Conservation (phyloP, 495 filamentous ascomycete genomes). For the Pyronema omphalodes region DNA sequence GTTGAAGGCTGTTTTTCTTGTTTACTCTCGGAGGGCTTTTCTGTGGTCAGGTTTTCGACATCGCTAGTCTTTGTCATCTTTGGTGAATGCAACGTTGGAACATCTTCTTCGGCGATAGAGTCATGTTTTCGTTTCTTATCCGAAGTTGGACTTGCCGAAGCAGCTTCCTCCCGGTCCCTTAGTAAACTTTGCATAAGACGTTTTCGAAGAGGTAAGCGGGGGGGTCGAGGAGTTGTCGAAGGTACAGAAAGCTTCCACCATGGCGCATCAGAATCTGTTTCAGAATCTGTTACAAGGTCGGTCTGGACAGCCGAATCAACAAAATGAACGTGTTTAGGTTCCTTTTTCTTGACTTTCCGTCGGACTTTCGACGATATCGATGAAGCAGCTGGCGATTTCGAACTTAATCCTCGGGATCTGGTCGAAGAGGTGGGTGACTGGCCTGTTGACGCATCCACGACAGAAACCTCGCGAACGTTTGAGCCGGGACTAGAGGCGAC, state of each 20-base stretch:
- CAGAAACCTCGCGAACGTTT: not conserved
- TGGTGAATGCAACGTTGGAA: constrained; percentile 4
- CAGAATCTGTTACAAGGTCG: constrained; percentile 10
- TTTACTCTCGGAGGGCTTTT: too few species aligned
- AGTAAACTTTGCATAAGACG: constrained; percentile 20
- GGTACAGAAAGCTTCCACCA: constrained; percentile 16
- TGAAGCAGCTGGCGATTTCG: not conserved
- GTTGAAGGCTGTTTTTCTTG: not conserved
- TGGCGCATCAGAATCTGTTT: constrained; percentile 24
- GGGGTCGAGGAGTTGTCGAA: constrained; percentile 12
- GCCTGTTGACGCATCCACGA: constrained; percentile 3
- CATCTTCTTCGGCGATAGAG: not conserved
- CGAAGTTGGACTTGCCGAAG: constrained; percentile 3
- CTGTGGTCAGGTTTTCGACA: not conserved
- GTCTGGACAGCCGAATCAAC: constrained; percentile 33
- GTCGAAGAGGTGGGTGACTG: constrained; percentile 1
- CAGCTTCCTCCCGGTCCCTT: constrained; percentile 17
- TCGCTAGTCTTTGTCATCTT: constrained; percentile 13
- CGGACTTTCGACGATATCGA: not conserved
- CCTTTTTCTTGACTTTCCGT: constrained; percentile 4
- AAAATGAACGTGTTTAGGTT: constrained; percentile 23
- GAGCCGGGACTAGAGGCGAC: not conserved
- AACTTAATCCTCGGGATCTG: not conserved
- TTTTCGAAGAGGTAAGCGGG: constrained; percentile 19
- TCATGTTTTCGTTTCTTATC: constrained; percentile 20